Evolutionary conservation across 768 basidiomycete species (phyloP), one percentile per base, ranked within the genome.

Genomic region (Russula sp.): DNA sequence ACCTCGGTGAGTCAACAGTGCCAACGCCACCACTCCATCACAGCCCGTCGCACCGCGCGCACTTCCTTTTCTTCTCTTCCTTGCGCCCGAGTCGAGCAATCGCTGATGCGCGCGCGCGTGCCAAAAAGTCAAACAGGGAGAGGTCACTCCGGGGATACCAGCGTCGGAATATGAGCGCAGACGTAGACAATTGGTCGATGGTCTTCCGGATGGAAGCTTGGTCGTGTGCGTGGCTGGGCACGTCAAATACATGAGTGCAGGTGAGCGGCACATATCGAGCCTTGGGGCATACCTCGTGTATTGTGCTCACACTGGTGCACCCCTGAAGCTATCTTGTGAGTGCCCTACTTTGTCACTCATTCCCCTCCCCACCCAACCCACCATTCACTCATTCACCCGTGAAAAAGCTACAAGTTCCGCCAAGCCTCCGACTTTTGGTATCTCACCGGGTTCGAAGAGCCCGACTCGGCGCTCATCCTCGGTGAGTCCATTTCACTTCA

Each of bases 371-470:
- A n/a, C n/a, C n/a, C n/a, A 22, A 22, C 36, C 46, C 32, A n/a
- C 52, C n/a, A 7, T 24, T 7, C 49, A 5, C 16, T 7, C 26
- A 9, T 56, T 18, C 16, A 40, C 38, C 5, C 6, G 16, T 40
- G 16, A 38, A 72, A n/a, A 2, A 98, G 95, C 75, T 97, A 98
- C 81, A 94, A 94, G 73, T 97, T 92, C 72, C 85, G 96, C 26
- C 96, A 96, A 75, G 85, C 85, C 0, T 93, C 91, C 42, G 88
- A 96, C 75, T 92, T 95, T 73, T 93, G 89, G 89, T 98, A 99
- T 74, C 79, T 99, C 16, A 97, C 97, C 0, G 97, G 97, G 13
- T 97, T 97, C 71, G 85, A 93, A 62, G 96, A 98, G 72, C 92
- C 94, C 1, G 89, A 96, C 61, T 84, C 96, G 20, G 94, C 92